Conservation (phyloP, 108 stramenopile species). For the Hondaea fermentalgiana region DNA sequence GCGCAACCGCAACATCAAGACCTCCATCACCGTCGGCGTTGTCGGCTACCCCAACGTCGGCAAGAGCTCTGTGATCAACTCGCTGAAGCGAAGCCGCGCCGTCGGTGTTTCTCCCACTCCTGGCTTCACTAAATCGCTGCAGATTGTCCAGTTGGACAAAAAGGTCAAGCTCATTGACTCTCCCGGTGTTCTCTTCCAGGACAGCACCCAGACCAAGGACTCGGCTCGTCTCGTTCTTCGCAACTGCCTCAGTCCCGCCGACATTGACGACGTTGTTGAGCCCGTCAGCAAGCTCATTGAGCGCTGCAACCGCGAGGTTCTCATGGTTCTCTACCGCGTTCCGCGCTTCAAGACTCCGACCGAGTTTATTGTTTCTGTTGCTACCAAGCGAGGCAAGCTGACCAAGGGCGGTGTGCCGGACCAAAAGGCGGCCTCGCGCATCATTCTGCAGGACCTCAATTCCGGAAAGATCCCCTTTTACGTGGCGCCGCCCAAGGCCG, state of each 20-base stretch:
- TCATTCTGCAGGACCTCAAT: conserved; percentile 94
- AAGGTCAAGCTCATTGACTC: conserved; percentile 88
- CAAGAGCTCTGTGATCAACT: conserved; percentile 85
- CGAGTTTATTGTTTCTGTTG: conserved; percentile 88
- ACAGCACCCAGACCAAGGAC: conserved; percentile 31
- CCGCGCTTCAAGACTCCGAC: conserved; percentile 76
- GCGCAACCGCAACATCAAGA: conserved; percentile 68
- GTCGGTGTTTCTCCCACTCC: conserved; percentile 89
- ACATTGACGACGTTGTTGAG: conserved; percentile 78
- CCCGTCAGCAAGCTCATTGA: conserved; percentile 72
- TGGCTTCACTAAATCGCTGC: conserved; percentile 88
- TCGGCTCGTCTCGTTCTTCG: conserved; percentile 62
- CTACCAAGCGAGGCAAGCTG: conserved; percentile 73
- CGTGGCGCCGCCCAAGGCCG: conserved; percentile 60
- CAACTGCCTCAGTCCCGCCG: conserved; percentile 89
- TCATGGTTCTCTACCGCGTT: conserved; percentile 89
- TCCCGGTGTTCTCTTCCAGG: conserved; percentile 94
- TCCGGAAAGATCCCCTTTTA: conserved; percentile 84
- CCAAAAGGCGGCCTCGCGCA: conserved; percentile 73
- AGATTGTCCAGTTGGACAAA: conserved; percentile 90
- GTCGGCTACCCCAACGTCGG: conserved; percentile 86
- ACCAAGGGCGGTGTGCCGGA: conserved; percentile 91
- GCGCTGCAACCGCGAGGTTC: conserved; percentile 66
- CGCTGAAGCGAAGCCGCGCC: conserved; percentile 75
- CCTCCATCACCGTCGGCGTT: conserved; percentile 71